Conservation (phyloP, 139 green algal genomes). For the Chlorella sp. region DNA sequence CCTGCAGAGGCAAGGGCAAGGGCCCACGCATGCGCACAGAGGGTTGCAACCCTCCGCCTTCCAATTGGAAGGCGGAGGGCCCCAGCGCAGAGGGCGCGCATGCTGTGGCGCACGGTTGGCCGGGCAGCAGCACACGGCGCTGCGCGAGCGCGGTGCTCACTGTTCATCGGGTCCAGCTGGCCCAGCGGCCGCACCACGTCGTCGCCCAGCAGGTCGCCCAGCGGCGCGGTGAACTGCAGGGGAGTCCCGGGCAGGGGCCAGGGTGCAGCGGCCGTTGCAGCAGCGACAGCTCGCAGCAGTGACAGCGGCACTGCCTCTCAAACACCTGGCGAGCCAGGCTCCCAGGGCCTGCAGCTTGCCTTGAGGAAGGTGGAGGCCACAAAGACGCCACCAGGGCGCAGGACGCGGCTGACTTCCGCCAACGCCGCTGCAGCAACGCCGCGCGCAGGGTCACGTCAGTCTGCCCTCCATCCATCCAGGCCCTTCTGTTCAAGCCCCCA, state of each 20-base stretch:
- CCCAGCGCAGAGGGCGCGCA: not conserved
- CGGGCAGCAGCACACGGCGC: not conserved
- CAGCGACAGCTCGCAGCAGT: too few species aligned
- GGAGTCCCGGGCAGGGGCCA: too few species aligned
- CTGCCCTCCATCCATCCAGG: too few species aligned
- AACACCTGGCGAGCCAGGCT: too few species aligned
- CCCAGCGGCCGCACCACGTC: conserved; percentile 63
- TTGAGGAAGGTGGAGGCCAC: conserved; percentile 91
- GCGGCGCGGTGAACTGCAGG: conserved; percentile 56
- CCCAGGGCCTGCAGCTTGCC: too few species aligned
- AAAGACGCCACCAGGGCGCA: conserved; percentile 93
- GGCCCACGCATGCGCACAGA: not conserved
- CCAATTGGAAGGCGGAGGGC: not conserved
- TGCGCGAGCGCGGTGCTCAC: not conserved
- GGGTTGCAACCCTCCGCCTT: not conserved
- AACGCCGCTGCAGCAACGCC: too few species aligned
- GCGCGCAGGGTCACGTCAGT: too few species aligned
- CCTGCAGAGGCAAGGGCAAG: not conserved
- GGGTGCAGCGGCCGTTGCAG: too few species aligned
- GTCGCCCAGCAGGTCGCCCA: conserved; percentile 79
- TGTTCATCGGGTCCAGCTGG: conserved; percentile 30
- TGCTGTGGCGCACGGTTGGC: not conserved
- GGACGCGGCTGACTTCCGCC: conserved; percentile 89
- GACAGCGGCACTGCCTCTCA: too few species aligned
- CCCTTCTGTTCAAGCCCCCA: too few species aligned